These are phyloP conservation scores for Cicer bijugum DNA, from an alignment of 306 rosid genomes.

Conservation along the genomic window DNA sequence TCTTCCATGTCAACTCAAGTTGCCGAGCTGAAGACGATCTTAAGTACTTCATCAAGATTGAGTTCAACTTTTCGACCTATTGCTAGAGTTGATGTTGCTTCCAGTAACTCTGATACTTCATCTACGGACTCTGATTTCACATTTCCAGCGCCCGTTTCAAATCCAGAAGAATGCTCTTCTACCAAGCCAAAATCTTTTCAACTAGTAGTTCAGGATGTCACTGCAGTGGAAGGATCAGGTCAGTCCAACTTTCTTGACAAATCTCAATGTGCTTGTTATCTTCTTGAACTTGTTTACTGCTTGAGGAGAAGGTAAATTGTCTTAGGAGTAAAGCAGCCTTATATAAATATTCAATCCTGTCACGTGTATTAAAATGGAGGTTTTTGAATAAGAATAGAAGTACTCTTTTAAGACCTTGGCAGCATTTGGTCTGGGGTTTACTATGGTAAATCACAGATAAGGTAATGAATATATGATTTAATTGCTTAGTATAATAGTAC, in stretches of 20 bases:
- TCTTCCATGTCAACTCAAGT: conserved; percentile 84
- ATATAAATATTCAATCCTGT: conserved; percentile 30
- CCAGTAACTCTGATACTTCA: conserved; percentile 82
- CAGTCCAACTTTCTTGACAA: conserved; percentile 51
- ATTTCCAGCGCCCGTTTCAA: conserved; percentile 63
- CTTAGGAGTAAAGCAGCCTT: conserved; percentile 17
- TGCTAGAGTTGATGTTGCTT: conserved; percentile 64
- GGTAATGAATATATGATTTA: conserved; percentile 22
- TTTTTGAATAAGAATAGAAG: conserved; percentile 15
- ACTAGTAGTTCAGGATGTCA: conserved; percentile 74
- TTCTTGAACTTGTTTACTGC: conserved; percentile 34
- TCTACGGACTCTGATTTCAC: conserved; percentile 80
- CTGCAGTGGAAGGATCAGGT: conserved; percentile 76
- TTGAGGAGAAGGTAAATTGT: conserved; percentile 31
- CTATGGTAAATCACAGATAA: conserved; percentile 24
- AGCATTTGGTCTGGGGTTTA: conserved; percentile 7
- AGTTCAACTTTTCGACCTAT: conserved; percentile 66
- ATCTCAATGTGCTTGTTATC: conserved; percentile 35
- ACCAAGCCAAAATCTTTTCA: conserved; percentile 50
- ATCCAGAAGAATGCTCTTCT: conserved; percentile 49
- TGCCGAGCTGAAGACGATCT: conserved; percentile 72
- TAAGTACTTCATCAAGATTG: conserved; percentile 70
- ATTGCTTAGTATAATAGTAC: conserved; percentile 19
- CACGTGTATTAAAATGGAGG: conserved; percentile 27
- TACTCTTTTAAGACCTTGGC: conserved; percentile 14